Evolutionary conservation across 495 filamentous ascomycete species (phyloP), one percentile per base, ranked within the genome.

Genomic region (Lasiosphaeria hispida): DNA sequence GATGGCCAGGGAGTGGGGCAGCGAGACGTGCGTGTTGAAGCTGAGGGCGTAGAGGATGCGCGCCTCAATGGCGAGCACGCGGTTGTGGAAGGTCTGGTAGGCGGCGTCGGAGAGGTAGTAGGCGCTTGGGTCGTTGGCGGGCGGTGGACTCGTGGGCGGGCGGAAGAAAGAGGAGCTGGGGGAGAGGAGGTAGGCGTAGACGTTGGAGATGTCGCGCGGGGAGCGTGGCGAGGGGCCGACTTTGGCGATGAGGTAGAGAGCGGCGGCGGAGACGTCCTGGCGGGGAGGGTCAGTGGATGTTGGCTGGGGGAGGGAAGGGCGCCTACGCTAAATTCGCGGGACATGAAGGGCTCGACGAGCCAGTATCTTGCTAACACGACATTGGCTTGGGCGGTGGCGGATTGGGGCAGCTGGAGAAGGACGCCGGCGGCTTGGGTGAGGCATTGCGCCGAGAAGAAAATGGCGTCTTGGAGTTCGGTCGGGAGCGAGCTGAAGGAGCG

Each of bases 321-420:
- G 9, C 66, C 7, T 67, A 77, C 77, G 63, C 74, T 77, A 51
- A 82, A 82, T 51, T 82, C 78, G 44, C 76, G 57, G 13, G 64
- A 51, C 49, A 81, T 72, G 3, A 73, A 70, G 0, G 70, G 65
- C 13, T 77, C 76, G 30, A 80, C 84, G 5, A 92, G 74, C 85
- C 89, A 97, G 76, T 92, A 96, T 5, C 94, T 80, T n/a, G 86
- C 88, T 33, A 96, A 84, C 0, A 94, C 75, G n/a, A 98, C 84
- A 63, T 92, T 87, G 2, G 94, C 90, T 64, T 92, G 90, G 11
- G 92, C 88, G 30, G 96, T 91, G 47, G 91, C 83, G 55, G 93
- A 90, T 65, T 97, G 95, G 1, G 93, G 89, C 48, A 97, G 75
- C 41, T 89, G 83, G 3, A 98, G 80, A 7, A 97, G 81, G 7